Percentiles rank a stretch among this genome's conserved stretches.
These are phyloP conservation scores for Cornus florida DNA, from an alignment of 148 eudicot genomes.

Conservation along the genomic window DNA sequence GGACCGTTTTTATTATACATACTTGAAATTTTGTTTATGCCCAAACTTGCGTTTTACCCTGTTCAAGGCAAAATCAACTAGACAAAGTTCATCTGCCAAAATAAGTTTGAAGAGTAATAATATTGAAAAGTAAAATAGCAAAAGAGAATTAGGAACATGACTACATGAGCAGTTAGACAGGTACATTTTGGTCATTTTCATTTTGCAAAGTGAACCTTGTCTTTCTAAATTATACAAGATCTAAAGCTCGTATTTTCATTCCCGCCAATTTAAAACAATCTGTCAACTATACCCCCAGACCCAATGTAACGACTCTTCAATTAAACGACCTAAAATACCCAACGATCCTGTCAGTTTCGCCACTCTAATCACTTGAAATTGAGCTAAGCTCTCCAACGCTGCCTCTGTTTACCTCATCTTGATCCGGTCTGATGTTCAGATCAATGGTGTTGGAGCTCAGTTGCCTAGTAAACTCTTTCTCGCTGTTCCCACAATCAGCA, in stretches of 20 bases:
- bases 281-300: background rate
- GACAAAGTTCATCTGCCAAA: background rate
- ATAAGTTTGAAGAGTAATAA: background rate
- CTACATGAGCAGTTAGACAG: constrained; percentile 10
- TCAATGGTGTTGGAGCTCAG: constrained; percentile 41
- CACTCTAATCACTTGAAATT: background rate
- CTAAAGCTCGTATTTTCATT: background rate
- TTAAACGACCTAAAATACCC: too few relatives aligned
- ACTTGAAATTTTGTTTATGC: too few relatives aligned
- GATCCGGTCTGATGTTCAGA: constrained; percentile 45
- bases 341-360: too few relatives aligned
- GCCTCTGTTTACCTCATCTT: constrained; percentile 5
- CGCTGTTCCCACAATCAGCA: background rate
- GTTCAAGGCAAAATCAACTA: too few relatives aligned
- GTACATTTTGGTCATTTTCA: constrained; percentile 18
- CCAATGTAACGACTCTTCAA: background rate
- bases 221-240: background rate
- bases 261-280: constrained; percentile 23
- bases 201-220: background rate
- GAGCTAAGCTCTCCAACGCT: background rate
- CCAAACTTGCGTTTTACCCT: too few relatives aligned
- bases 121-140: background rate
- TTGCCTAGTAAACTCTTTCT: constrained; percentile 22
- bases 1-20: too few relatives aligned
- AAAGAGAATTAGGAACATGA: constrained; percentile 4